phyloP scores from a whole-genome alignment of 768 basidiomycete species.

The Filobasidium wieringae region DNA sequence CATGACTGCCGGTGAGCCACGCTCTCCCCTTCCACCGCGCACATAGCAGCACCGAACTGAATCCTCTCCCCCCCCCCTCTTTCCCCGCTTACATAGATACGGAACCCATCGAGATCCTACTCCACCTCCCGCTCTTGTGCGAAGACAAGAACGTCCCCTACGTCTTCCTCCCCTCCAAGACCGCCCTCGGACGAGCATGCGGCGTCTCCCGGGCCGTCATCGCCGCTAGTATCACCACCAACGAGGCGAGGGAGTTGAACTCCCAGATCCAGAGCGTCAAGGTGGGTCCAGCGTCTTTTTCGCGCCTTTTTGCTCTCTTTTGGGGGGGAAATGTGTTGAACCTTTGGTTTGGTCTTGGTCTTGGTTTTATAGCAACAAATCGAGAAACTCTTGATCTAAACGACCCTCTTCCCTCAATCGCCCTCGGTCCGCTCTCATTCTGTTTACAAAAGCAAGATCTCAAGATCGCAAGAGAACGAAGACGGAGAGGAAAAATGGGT shows the following conservation, averaged over 20 bases:
- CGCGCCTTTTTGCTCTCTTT: neutral
- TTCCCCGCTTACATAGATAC: constrained; percentile 50
- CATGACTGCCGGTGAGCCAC: constrained; percentile 50
- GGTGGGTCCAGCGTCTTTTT: constrained; percentile 29
- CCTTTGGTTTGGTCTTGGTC: neutral
- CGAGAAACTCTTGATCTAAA: constrained; percentile 41
- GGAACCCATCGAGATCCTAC: constrained; percentile 91
- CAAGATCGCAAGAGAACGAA: no score
- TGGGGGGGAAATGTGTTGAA: neutral
- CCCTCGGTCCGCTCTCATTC: no score
- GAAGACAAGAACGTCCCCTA: constrained; percentile 99
- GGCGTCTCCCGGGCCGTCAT: constrained; percentile 93
- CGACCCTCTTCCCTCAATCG: no score
- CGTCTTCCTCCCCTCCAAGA: constrained; percentile 87
- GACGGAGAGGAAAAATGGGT: no score
- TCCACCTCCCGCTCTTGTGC: constrained; percentile 91
- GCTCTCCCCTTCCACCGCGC: neutral
- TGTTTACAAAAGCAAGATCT: no score
- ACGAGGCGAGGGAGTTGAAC: constrained; percentile 78
- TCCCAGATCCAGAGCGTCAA: constrained; percentile 83
- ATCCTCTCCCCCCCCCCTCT: neutral
- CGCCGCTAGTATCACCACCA: constrained; percentile 89
- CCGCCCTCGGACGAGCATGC: constrained; percentile 88
- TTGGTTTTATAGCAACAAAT: constrained; percentile 34
- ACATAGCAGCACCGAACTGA: no score